Conservation (phyloP, 1,284 basidiomycete genomes). For the Ustilago sp. region DNA sequence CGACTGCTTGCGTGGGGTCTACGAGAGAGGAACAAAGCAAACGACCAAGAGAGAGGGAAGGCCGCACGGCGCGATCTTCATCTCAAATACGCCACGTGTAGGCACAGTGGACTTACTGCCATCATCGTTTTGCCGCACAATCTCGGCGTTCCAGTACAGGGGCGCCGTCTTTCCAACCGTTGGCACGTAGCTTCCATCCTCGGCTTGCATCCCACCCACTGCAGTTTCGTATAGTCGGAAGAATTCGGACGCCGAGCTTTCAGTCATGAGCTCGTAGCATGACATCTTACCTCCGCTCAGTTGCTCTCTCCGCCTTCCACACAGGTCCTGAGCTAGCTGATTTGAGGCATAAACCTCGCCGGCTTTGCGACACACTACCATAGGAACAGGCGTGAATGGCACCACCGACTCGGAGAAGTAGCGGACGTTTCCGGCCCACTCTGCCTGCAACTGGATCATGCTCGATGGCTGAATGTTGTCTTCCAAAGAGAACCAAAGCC, state of each 20-base stretch:
- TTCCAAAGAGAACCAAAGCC: slow-evolving; percentile 52
- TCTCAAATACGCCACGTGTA: slow-evolving; percentile 47
- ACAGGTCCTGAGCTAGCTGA: slow-evolving; percentile 40
- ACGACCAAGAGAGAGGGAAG: slow-evolving; percentile 48
- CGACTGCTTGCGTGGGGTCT: not conserved
- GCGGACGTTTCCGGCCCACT: slow-evolving; percentile 53
- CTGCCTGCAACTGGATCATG: slow-evolving; percentile 51
- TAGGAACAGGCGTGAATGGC: slow-evolving; percentile 44
- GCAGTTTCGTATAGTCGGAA: slow-evolving; percentile 47
- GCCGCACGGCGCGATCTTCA: slow-evolving; percentile 55
- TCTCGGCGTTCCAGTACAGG: slow-evolving; percentile 52
- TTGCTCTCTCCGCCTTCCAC: slow-evolving; percentile 28
- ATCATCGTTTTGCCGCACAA: slow-evolving; percentile 22
- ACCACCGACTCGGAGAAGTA: slow-evolving; percentile 50
- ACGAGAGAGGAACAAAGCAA: slow-evolving; percentile 40
- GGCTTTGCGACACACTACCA: slow-evolving; percentile 53
- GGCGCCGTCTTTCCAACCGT: slow-evolving; percentile 30
- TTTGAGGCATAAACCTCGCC: slow-evolving; percentile 53
- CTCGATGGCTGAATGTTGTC: slow-evolving; percentile 54
- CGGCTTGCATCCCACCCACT: slow-evolving; percentile 30
- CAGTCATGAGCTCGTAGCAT: slow-evolving; percentile 55
- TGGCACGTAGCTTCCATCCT: slow-evolving; percentile 31
- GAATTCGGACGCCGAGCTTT: slow-evolving; percentile 46
- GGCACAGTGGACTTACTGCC: slow-evolving; percentile 18
- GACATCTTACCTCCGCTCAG: slow-evolving; percentile 42